Base-by-base conservation (phyloP, 208 protist genomes). In the Leishmania tropica region DNA sequence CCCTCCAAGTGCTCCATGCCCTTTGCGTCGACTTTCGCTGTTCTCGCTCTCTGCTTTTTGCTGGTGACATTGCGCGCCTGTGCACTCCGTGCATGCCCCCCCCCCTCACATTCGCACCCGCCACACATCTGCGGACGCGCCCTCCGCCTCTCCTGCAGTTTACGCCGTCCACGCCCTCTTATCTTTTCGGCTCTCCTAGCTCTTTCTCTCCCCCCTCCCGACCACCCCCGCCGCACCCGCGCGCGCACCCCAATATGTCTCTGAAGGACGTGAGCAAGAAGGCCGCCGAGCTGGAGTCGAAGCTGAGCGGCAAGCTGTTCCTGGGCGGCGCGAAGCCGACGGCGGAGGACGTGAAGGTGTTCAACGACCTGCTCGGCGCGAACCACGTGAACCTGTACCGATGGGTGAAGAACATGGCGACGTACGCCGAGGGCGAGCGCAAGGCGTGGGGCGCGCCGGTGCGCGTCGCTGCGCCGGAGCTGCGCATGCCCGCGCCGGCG, bases 331-430 rank as follows among this genome's bases (percentile, higher is more conserved):
- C 85, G 40, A 90, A 94, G 84, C 92, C 92, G 37, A 85, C 87
- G 24, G 84, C 85, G 11, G 90, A 93, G 77, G 92, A 94, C 74
- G 89, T 94, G 85, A 92, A 91, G 85, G 58, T 74, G 76, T 93
- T 94, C 82, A 93, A 93, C 85, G 89, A 94, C 76, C 84, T 95
- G 70, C 86, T 95, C 19, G 92, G 92, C 40, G 87, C 72, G 51
- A 79, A 67, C 58, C 85, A 96, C 85, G 72, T 70, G 53, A 86
- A 79, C 79, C 54, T 94, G 72, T 90, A 91, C 84, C 90, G 92
- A 42, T 95, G 92, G 92, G 90, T 85, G 74, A 94, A 94, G 88
- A 84, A 94, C 81, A 90, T 95, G 84, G 88, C 90, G 40, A 90
- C 90, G 56, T 94, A 87, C 83, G 85, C 89, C 24, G 92, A 88